Evolutionary conservation across 179 eudicot genomes (phyloP).

Genomic region (Silene coronaria): DNA sequence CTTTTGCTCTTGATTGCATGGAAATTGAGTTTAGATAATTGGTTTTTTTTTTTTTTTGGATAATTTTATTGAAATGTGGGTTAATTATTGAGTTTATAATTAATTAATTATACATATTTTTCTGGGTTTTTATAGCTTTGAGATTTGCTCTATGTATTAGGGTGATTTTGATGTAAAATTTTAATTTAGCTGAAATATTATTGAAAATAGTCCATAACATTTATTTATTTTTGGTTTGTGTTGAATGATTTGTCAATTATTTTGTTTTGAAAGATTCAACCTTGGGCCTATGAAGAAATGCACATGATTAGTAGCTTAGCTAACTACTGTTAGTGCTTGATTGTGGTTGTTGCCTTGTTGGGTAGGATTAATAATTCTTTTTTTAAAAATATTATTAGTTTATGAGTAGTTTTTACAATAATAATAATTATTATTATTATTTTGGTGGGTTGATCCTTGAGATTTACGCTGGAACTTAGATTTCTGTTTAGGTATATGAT

Average conservation of each 20-base stretch:
- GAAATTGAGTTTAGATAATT: background rate
- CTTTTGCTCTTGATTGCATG: background rate
- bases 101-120: background rate
- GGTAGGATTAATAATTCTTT: conserved; percentile 12
- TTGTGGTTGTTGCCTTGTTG: conserved; percentile 22
- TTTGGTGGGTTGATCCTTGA: conserved; percentile 12
- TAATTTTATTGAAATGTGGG: conserved; percentile 15
- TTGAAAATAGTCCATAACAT: conserved; percentile 15
- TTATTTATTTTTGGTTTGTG: background rate
- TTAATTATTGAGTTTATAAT: conserved; percentile 4
- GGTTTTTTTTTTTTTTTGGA: background rate
- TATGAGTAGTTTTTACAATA: background rate
- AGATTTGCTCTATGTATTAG: conserved; percentile 16
- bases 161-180: conserved; percentile 8
- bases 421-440: background rate
- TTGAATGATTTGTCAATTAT: conserved; percentile 21
- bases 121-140: conserved; percentile 3
- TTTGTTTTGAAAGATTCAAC: conserved; percentile 17
- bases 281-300: conserved; percentile 12
- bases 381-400: background rate
- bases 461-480: conserved; percentile 23
- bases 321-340: conserved; percentile 15
- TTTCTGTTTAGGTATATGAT: conserved; percentile 24
- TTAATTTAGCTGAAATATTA: conserved; percentile 1
- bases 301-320: conserved; percentile 6